Evolutionary conservation across 2,329 filamentous ascomycete genomes (phyloP).

Genomic region (Calonectria hongkongensis): DNA sequence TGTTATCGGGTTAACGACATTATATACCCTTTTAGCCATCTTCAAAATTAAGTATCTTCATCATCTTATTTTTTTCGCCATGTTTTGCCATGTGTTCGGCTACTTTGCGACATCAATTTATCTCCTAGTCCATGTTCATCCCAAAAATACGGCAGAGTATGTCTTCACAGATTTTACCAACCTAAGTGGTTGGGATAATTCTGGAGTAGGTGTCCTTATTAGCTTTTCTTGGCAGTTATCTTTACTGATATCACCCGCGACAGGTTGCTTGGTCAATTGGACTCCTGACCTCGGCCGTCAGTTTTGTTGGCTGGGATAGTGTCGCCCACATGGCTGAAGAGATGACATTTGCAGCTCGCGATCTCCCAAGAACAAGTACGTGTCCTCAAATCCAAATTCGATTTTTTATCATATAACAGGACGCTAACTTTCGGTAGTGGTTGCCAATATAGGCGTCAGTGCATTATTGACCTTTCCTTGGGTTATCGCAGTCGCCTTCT

Average conservation of each 20-base stretch:
- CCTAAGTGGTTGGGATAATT: conserved; percentile 33
- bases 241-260: background rate
- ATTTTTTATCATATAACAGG: too few species aligned
- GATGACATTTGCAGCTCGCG: conserved; percentile 30
- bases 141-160: conserved; percentile 29
- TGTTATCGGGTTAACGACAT: conserved; percentile 30
- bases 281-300: conserved; percentile 20
- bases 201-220: conserved; percentile 27
- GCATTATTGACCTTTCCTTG: conserved; percentile 30
- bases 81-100: conserved; percentile 28
- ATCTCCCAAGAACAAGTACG: conserved; percentile 34
- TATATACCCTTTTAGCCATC: conserved; percentile 28
- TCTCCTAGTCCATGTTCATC: conserved; percentile 25
- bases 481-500: conserved; percentile 34
- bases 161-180: conserved; percentile 35
- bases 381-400: background rate
- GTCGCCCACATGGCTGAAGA: conserved; percentile 35
- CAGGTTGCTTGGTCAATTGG: conserved; percentile 36
- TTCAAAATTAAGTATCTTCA: conserved; percentile 28
- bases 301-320: conserved; percentile 34
- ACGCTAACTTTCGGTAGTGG: background rate
- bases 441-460: conserved; percentile 32
- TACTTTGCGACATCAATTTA: conserved; percentile 33
- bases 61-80: conserved; percentile 24
- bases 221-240: too few species aligned